Evolutionary conservation across 2,329 filamentous ascomycete species (phyloP), one percentile per base, ranked within the genome.

Genomic region (Fusarium sarcochroum): DNA sequence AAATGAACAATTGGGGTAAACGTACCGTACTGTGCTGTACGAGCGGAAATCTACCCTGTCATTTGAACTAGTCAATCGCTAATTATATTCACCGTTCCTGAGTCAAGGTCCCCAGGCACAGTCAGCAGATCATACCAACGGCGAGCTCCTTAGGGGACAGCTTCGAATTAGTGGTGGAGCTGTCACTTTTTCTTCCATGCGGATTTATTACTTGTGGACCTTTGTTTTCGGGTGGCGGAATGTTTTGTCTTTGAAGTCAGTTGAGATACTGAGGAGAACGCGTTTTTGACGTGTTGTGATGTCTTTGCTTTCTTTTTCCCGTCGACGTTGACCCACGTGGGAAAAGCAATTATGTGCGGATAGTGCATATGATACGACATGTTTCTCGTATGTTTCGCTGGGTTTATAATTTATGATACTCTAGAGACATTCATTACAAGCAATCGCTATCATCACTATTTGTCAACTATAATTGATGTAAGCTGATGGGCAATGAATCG

Each of bases 171-270:
- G 57, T 40, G 17, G 60, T 63, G 60, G 60, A 47, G 40, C 20
- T 45, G 17, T 11, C 8, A 42, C 42, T 46, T 30, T 30, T 30
- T 11, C 4, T 30, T 30, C 27, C 13, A 30, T 51, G 21, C 25
- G 54, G 40, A 38, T 40, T 21, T 42, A 65, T 61, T 66, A 51
- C 23, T 56, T 65, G 54, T 59, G 60, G 62, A 44, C 37, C 38
- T 41, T 20, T n/a, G 34, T 35, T 37, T 34, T 40, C 37, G 23
- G 27, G 25, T 38, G 35, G 45, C 11, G 18, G 30, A 27, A 38
- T 48, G 34, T 14, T 49, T 45, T 32, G 61, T 51, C 23, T 41
- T 45, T 45, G 46, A 25, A 40, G 21, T 58, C 44, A 21, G 44
- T 34, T 8, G 34, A 20, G 20, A 23, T 30, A 30, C 27, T 30